Evolutionary conservation across 352 stramenopile species (phyloP).

Genomic region (Globisporangium paddicum): DNA sequence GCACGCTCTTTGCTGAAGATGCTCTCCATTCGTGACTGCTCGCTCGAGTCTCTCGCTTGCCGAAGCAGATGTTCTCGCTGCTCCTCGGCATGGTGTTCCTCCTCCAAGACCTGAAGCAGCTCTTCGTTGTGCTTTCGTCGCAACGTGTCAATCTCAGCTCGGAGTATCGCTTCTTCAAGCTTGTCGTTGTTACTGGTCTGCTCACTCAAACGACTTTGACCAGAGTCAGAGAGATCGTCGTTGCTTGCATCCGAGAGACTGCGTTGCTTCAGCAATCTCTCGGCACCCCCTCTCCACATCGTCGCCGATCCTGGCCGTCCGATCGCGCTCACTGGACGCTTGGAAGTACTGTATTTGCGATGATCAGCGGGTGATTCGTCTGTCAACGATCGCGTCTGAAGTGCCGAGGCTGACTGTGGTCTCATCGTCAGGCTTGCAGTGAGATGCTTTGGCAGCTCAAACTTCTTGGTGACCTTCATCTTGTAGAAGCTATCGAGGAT

Average conservation of each 20-base stretch:
- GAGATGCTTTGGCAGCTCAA: constrained; percentile 53
- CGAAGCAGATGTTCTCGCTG: constrained; percentile 63
- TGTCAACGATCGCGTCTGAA: constrained; percentile 32
- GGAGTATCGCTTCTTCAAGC: constrained; percentile 15
- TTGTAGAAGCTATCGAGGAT: constrained; percentile 79
- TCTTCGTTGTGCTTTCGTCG: constrained; percentile 67
- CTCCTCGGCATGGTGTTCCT: constrained; percentile 80
- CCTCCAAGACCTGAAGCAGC: constrained; percentile 59
- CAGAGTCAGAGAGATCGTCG: constrained; percentile 15
- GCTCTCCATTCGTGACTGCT: constrained; percentile 53
- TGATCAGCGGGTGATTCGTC: constrained; percentile 1
- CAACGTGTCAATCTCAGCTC: constrained; percentile 44
- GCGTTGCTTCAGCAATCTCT: background rate
- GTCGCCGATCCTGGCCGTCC: constrained; percentile 19
- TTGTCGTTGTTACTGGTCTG: constrained; percentile 10
- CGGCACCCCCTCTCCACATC: background rate
- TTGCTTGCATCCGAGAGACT: constrained; percentile 5
- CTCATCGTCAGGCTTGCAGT: constrained; percentile 20
- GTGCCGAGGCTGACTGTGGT: constrained; percentile 32
- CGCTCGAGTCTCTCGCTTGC: constrained; percentile 26
- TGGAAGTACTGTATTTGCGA: constrained; percentile 3
- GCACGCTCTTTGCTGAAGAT: constrained; percentile 69
- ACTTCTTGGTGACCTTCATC: constrained; percentile 82
- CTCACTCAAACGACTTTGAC: background rate
- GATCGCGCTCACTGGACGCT: constrained; percentile 32